Conservation (phyloP, 1,284 basidiomycete genomes). For the Erythrobasidium hasegawianum region DNA sequence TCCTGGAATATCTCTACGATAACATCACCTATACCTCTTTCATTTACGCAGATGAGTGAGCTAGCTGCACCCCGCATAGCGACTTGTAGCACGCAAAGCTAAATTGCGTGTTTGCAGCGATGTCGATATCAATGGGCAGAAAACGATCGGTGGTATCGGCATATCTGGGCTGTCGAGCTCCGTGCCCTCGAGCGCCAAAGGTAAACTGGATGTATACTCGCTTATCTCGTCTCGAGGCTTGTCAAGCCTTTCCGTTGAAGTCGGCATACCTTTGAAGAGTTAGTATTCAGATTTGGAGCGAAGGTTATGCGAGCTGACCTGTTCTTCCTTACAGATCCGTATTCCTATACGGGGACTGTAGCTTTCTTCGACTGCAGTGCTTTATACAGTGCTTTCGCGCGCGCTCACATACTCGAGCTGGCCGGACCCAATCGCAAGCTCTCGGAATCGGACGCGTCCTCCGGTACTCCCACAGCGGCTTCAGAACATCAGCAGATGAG, state of each 20-base stretch:
- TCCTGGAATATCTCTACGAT: slow-evolving; percentile 94
- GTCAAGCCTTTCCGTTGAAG: slow-evolving; percentile 69
- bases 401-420: slow-evolving; percentile 62
- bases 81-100: no score
- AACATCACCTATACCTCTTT: slow-evolving; percentile 94
- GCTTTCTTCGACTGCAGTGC: slow-evolving; percentile 58
- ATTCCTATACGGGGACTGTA: slow-evolving; percentile 67
- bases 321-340: slow-evolving; percentile 58
- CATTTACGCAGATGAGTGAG: slow-evolving; percentile 83
- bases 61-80: not conserved
- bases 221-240: slow-evolving; percentile 76
- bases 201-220: slow-evolving; percentile 84
- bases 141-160: not conserved
- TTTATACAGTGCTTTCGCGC: slow-evolving; percentile 65
- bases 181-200: slow-evolving; percentile 42
- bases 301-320: no score
- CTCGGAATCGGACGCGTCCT: not conserved
- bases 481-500: slow-evolving; percentile 54
- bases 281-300: not conserved
- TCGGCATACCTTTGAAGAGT: slow-evolving; percentile 59
- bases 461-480: not conserved
- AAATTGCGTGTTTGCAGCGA: no score
- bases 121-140: slow-evolving; percentile 47
- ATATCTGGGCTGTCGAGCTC: not conserved
- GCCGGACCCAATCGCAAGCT: not conserved